Evolutionary conservation across 768 basidiomycete species (phyloP), one percentile per base, ranked within the genome.

Genomic region (Kwoniella botswanensis): DNA sequence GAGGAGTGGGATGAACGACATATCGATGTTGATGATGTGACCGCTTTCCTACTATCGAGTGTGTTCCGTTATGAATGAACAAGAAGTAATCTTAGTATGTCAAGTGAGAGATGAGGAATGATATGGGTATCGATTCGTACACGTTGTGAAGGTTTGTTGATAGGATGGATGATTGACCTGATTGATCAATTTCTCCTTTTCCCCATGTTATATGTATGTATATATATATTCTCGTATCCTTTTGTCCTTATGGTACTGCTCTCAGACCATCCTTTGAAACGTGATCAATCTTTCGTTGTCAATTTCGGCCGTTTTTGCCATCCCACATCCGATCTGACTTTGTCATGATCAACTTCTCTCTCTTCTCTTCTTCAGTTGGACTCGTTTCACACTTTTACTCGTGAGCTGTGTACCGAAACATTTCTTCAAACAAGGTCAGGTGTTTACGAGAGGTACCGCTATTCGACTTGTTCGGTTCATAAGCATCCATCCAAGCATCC

Each of bases 1-100:
- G 67, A 77, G 44, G 46, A 72, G 55, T 4, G 70, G 57, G 35
- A 73, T 29, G 55, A 71, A 59, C 4, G 69, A 61, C 71, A 77
- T 74, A 59, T 1, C 71, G 65, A 43, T 26, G 7, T 12, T 58
- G 65, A 0, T 41, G 17, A 44, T 21, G 22, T 35, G 0, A 1
- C 35, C 35, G 6, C 35, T 35, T 35, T 35, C 35, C 55, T 21
- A 22, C 21, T 56, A 56, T 56, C 0, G 12, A 56, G 7, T 7
- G 35, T 35, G 55, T 24, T 22, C 7, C 12, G 3, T 56, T 18
- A 22, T 22, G 3, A 22, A 21, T 29, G 55, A 29, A 17, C 17
- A 22, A 12, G 26, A 56, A 29, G 57, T 59, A 26, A 26, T 26
- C 24, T 26, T 26, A 29, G 57, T 7, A 13, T 50, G 18, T 50